Base-by-base conservation (phyloP, 306 rosid genomes). In the Rosa rugosa region DNA sequence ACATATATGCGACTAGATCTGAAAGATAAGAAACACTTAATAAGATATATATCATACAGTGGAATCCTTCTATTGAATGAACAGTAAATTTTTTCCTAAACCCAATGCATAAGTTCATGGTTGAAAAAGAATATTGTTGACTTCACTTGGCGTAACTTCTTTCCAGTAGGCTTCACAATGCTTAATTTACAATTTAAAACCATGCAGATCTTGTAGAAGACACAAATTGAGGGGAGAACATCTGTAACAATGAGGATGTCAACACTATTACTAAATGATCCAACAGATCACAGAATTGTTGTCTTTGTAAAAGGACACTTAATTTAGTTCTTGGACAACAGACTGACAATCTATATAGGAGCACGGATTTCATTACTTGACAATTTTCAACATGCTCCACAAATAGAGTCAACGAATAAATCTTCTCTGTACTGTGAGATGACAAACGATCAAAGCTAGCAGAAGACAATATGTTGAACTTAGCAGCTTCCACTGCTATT, bases 1-100 rank as follows among this genome's bases (percentile, higher is more conserved):
- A 86, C 95, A 79, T 95, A 90, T 50, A 92, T 69, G 13, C 97
- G 99, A 13, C 99, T 95, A 1, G 99, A 95, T 57, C 99, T 92
- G 92, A 44, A 81, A 84, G 18, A 82, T 11, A 80, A 2, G 69
- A 75, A 67, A 65, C 54, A 42, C 40, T 74, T 25, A 10, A 72
- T 62, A 20, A 82, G 65, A 54, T 76, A 42, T 17, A 38, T 20
- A 34, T 8, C 49, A 46, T 9, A 72, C 36, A 34, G 36, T 38
- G 22, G 22, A 77, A 23, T 34, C 20, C 12, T 51, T 41, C 46
- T 9, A 42, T 42, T 41, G 27, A 16, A 50, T 25, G 71, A 65
- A 22, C 23, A 27, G 34, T 17, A 75, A 75, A 57, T 11, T 59
- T 11, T 23, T 40, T 27, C 38, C 5, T 13, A 16, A 4, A 47